Evolutionary conservation across 768 basidiomycete genomes (phyloP).

Genomic region (Boletus vermiculosoides): DNA sequence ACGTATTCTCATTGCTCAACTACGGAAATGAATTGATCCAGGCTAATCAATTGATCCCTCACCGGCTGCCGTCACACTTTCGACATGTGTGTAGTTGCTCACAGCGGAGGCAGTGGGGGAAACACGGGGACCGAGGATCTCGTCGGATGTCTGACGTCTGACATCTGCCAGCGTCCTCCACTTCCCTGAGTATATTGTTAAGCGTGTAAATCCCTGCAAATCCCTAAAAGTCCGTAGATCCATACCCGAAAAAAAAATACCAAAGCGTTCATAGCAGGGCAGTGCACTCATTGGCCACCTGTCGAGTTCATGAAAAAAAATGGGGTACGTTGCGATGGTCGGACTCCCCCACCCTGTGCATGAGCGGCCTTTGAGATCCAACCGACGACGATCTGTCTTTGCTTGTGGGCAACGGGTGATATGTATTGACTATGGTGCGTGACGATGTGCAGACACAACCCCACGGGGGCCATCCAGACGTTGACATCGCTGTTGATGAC

Average conservation of each 20-base stretch:
- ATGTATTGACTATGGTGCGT: neutral
- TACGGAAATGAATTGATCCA: neutral
- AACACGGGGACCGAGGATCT: constrained; percentile 1
- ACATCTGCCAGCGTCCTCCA: neutral
- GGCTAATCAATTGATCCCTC: neutral
- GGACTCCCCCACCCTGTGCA: neutral
- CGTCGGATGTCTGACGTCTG: neutral
- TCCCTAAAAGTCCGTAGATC: neutral
- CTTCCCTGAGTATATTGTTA: neutral
- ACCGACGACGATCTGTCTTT: neutral
- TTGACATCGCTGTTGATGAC: neutral
- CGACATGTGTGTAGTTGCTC: neutral
- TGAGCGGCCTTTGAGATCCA: neutral
- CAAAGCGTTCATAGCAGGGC: neutral
- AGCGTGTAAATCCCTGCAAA: neutral
- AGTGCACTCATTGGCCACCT: too few relatives aligned
- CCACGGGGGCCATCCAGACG: neutral
- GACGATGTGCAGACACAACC: neutral
- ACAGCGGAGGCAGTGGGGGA: neutral
- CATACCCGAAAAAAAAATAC: neutral
- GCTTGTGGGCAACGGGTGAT: neutral
- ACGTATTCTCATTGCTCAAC: neutral
- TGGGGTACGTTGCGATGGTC: neutral
- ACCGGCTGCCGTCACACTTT: neutral
- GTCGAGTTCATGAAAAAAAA: neutral